These are phyloP conservation scores for Ceratocystis lukuohia DNA, from an alignment of 2,329 filamentous ascomycete genomes.

Conservation along the genomic window DNA sequence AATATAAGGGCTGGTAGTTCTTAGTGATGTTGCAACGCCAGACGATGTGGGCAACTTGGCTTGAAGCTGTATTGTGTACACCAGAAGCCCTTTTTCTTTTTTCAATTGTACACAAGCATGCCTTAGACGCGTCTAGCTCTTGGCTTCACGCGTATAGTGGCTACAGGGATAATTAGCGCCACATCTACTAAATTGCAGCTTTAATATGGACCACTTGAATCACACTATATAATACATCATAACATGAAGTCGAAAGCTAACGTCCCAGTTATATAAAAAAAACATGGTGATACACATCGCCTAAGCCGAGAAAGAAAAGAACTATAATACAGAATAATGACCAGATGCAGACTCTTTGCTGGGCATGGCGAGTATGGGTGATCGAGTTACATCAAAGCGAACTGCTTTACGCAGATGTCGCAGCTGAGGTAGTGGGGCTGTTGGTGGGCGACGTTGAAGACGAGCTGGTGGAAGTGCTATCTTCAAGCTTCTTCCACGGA, in stretches of 20 bases:
- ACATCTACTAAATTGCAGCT: constrained; percentile 9
- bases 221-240: too few species aligned
- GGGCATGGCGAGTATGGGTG: neutral
- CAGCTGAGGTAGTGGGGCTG: constrained; percentile 4
- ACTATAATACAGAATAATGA: constrained; percentile 17
- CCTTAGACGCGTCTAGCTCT: constrained; percentile 8
- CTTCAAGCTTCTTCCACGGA: constrained; percentile 43
- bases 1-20: neutral
- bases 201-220: neutral
- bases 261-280: neutral
- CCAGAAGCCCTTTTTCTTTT: neutral
- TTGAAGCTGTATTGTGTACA: neutral
- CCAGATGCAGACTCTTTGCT: neutral
- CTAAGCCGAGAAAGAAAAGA: constrained; percentile 7
- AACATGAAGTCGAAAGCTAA: too few species aligned
- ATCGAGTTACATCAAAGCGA: constrained; percentile 1
- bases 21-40: neutral
- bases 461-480: neutral
- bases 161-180: constrained; percentile 14
- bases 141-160: constrained; percentile 19
- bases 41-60: neutral
- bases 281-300: constrained; percentile 11
- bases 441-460: neutral
- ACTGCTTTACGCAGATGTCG: constrained; percentile 8
- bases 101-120: neutral